Evolutionary conservation across 2,329 filamentous ascomycete species (phyloP), one percentile per base, ranked within the genome.

Genomic region (Ophiostoma triangulosporum): DNA sequence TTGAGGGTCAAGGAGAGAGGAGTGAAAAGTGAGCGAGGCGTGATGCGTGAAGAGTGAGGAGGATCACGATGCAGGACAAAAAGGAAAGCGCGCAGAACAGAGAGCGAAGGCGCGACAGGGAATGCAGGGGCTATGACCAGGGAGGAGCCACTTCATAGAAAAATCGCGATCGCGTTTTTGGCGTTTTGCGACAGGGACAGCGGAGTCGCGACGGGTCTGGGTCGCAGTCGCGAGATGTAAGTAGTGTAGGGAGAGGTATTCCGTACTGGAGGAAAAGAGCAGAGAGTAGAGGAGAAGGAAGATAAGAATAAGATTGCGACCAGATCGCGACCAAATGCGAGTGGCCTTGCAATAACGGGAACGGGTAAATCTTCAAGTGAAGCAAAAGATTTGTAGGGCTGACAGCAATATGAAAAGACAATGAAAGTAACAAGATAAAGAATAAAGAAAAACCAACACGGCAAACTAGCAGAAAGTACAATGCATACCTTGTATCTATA

Each of bases 111-210:
- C 15, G 38, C 38, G 20, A 43, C 2, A 17, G 26, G n/a, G n/a
- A n/a, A n/a, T n/a, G n/a, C n/a, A n/a, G n/a, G n/a, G n/a, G n/a
- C n/a, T 9, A 46, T n/a, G 24, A 29, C 15, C 27, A 48, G 36
- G 24, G 32, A 31, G 24, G 17, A 26, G 22, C 17, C 6, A 54
- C 33, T 27, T 33, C 6, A 38, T 20, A 52, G 48, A 31, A 12
- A 33, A 50, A 9, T 31, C 46, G 46, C 46, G 46, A 48, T 33
- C 46, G 46, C 46, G 46, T 48, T 31, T 48, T 48, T 48, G 46
- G 46, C 27, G 46, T 48, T 48, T 48, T 48, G 46, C 46, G 46
- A 22, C 46, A 27, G 43, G 43, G 22, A 26, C 24, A 29, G 43
- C n/a, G n/a, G 11, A 14, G 45, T 31, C 29, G 46, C 46, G 46